Conservation (phyloP, 2,329 filamentous ascomycete species). For the Aspergillus carbonarius region DNA sequence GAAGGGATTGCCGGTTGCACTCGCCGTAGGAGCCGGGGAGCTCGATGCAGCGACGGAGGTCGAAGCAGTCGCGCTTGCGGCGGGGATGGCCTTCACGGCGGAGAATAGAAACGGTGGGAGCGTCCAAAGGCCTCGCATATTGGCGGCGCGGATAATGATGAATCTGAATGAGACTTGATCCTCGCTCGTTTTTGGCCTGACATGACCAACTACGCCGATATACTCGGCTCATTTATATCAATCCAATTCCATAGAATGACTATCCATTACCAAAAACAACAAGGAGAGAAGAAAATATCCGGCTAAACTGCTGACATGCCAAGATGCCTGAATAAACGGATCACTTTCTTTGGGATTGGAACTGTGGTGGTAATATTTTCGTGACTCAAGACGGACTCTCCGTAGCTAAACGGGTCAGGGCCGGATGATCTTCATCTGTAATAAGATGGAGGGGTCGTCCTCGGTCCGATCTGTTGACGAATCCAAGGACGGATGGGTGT, state of each 20-base stretch:
- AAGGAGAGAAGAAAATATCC: conserved; percentile 9
- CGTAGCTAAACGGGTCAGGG: conserved; percentile 14
- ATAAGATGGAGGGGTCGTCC: not conserved
- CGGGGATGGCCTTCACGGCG: conserved; percentile 20
- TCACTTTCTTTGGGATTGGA: not conserved
- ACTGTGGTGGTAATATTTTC: not conserved
- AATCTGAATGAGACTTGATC: not conserved
- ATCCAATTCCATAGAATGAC: not conserved
- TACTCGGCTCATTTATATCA: not conserved
- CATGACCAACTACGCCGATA: not conserved
- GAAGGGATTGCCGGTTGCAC: conserved; percentile 52
- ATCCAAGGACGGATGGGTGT: not conserved
- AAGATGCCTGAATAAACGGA: not conserved
- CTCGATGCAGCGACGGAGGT: conserved; percentile 16
- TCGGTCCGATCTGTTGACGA: not conserved
- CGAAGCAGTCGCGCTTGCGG: conserved; percentile 15
- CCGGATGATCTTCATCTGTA: conserved; percentile 16
- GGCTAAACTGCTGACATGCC: not conserved
- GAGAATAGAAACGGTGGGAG: conserved; percentile 18
- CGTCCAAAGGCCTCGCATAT: conserved; percentile 21
- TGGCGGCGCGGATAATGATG: conserved; percentile 13
- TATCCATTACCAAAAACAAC: conserved; percentile 11
- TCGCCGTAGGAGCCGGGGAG: conserved; percentile 17
- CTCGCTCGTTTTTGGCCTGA: too few relatives aligned
- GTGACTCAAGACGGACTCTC: conserved; percentile 9